Evolutionary conservation across 2,329 filamentous ascomycete species (phyloP), one percentile per base, ranked within the genome.

Genomic region (Alternaria ethzedia): DNA sequence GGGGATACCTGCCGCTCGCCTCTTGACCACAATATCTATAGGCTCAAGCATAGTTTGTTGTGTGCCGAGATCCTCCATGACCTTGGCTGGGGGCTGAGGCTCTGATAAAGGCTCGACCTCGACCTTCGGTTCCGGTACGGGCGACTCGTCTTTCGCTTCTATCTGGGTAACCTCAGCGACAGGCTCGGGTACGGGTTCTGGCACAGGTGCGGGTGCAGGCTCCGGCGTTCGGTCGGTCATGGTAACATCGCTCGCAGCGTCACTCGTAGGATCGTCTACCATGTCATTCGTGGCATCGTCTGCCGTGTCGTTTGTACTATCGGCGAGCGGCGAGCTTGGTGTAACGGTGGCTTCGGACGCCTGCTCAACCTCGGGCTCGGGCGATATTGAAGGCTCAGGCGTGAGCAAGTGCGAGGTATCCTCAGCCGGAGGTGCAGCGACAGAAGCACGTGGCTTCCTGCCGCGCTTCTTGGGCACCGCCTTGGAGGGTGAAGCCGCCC

Each of bases 11-110:
- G 88, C 86, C 32, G 90, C 91, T 64, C 94, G 90, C 51, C 94
- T 93, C 81, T 96, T 95, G 63, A 97, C 85, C 52, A 97, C 89
- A 70, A 98, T 97, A 74, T 97, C 95, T 90, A 97, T 94, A 0
- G 95, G 95, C 78, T 89, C 92, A 75, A 97, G 81, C 61, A 93
- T 85, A 1, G 92, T 92, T 70, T 93, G 88, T 81, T 93, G 89
- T 2, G 92, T 85, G 69, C 90, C 92, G 74, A 95, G 87, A 43
- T 91, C 91, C 78, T 91, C 91, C 49, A 90, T 82, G 1, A 84
- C 81, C 36, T 52, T 63, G 15, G 46, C 51, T 23, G 63, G 66
- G 28, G 64, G 54, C 28, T 70, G 61, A n/a, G 67, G 64, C 17
- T 71, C 28, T 87, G 84, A 63, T 84, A 65, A 72, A 77, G 82